Conservation (phyloP, 1,139 yeast species). For the Torulaspora globosa region DNA sequence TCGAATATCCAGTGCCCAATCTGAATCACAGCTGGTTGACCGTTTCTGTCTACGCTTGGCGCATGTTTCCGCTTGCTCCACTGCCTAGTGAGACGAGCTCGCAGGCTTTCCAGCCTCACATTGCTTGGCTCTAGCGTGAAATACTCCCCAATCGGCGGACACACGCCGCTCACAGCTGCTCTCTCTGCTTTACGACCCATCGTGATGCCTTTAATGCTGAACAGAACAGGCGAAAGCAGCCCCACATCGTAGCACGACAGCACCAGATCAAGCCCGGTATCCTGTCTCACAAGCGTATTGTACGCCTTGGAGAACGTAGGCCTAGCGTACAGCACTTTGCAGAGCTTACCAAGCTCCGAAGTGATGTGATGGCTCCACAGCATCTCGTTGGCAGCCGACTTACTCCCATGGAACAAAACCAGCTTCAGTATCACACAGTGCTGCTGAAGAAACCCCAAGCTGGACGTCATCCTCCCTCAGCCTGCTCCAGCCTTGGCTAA, state of each 20-base stretch:
- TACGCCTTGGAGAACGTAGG: constrained; percentile 14
- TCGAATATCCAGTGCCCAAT: constrained; percentile 8
- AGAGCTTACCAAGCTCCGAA: constrained; percentile 14
- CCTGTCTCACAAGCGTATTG: constrained; percentile 7
- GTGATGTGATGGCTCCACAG: constrained; percentile 11
- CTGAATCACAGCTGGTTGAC: neutral
- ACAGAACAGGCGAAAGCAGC: constrained; percentile 14
- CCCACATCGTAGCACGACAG: constrained; percentile 14
- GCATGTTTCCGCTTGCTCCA: constrained; percentile 5
- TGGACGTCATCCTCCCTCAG: constrained; percentile 3
- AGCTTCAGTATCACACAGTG: constrained; percentile 18
- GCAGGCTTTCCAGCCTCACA: constrained; percentile 3
- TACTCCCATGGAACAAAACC: constrained; percentile 10
- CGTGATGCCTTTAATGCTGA: constrained; percentile 15
- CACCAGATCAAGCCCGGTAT: constrained; percentile 19
- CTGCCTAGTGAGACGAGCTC: constrained; percentile 1
- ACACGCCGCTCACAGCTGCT: neutral
- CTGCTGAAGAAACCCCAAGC: constrained; percentile 8
- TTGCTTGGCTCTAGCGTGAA: constrained; percentile 3
- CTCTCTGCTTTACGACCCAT: neutral
- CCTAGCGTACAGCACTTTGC: constrained; percentile 22
- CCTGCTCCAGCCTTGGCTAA: neutral
- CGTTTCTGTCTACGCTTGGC: neutral
- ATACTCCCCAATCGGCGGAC: constrained; percentile 5
- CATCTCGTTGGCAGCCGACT: constrained; percentile 12